Conservation (phyloP, 768 basidiomycete genomes). For the Mycena belliarum region DNA sequence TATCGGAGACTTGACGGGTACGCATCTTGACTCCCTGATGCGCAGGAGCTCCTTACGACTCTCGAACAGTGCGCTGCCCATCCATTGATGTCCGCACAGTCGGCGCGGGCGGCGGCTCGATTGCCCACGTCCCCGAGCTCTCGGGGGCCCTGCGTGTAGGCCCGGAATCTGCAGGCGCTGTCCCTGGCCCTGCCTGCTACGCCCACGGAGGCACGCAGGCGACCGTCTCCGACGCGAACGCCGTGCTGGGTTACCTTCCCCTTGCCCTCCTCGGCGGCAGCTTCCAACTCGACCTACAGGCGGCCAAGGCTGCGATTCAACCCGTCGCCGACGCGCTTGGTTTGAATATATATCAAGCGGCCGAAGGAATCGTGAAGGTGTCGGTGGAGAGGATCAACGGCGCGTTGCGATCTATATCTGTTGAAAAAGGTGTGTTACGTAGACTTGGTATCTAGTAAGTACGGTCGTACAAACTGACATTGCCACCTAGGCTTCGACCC, state of each 20-base stretch:
- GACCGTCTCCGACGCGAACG: conserved; percentile 18
- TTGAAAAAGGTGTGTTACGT: conserved; percentile 19
- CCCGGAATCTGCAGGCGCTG: conserved; percentile 21
- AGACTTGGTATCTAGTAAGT: no score
- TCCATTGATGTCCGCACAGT: conserved; percentile 20
- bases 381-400: conserved; percentile 23
- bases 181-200: no score
- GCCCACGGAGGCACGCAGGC: neutral
- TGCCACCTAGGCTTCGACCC: conserved; percentile 13
- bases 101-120: conserved; percentile 19
- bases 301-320: conserved; percentile 17
- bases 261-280: conserved; percentile 16
- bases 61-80: conserved; percentile 14
- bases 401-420: conserved; percentile 15
- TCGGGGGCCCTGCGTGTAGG: conserved; percentile 21
- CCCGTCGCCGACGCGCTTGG: conserved; percentile 18
- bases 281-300: conserved; percentile 20
- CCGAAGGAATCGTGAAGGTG: conserved; percentile 20
- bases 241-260: conserved; percentile 23
- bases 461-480: neutral
- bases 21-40: neutral
- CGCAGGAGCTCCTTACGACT: neutral
- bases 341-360: conserved; percentile 18
- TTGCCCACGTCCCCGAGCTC: conserved; percentile 14
- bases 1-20: neutral